Base-by-base conservation (phyloP, 2,329 filamentous ascomycete genomes). In the Pyrenophora teres region DNA sequence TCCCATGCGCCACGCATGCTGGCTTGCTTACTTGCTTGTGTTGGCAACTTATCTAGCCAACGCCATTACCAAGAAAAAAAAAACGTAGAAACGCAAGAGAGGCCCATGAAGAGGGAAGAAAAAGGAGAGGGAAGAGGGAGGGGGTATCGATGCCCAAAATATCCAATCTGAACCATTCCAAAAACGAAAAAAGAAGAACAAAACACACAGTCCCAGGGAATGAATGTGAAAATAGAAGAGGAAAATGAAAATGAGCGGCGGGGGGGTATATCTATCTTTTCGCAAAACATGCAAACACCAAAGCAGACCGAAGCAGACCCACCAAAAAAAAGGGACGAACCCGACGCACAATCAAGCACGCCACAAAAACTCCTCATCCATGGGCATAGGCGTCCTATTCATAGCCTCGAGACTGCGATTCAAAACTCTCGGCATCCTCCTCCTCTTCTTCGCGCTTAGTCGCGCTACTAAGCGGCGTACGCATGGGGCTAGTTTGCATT, bases 281-380 rank as follows among this genome's bases (percentile, higher is more conserved):
- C 38, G 38, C 12, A 35, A 23, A 7, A 15, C 32, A 12, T 25
- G 18, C 19, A 23, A 19, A 41, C 30, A 8, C 6, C n/a, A 23
- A 12, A 25, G n/a, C 21, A 13, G 12, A 7, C 19, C 19, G 18
- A 40, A 27, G 27, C 4, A 30, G 13, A 30, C 27, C 27, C 27
- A 30, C 15, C 2, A 21, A 30, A 46, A 5, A 5, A 37, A 32
- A 3, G 19, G 19, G 12, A 47, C 25, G 16, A 33, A 15, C 21
- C 2, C n/a, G 3, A 19, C 12, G 5, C 12, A 13, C 12, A 15
- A 5, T 50, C 31, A 25, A 21, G 19, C 50, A 3, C 68, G 64
- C 73, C 73, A 75, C 32, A 67, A 39, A 39, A 60, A 67, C 52
- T 75, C 73, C 56, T 76, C 73, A 15, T 74, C 73, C 51, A 74